phyloP scores from a whole-genome alignment of 441 rosid species.

The Arabidopsis hybrid region DNA sequence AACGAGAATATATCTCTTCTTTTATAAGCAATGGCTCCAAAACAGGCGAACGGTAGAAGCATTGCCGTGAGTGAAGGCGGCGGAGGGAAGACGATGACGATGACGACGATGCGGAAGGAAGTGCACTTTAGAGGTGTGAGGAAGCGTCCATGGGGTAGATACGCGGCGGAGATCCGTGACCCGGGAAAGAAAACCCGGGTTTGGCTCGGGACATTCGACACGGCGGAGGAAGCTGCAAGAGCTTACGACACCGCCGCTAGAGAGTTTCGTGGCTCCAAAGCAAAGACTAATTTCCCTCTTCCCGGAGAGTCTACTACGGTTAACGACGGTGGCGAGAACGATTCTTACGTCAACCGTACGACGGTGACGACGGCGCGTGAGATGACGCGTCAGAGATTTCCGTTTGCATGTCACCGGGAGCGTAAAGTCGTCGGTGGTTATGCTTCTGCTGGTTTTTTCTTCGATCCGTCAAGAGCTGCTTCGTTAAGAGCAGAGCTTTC shows the following conservation, averaged over 20 bases:
- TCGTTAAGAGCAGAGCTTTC: slow-evolving; percentile 46
- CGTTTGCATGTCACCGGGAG: slow-evolving; percentile 57
- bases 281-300: slow-evolving; percentile 58
- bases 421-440: slow-evolving; percentile 40
- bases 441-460: slow-evolving; percentile 36
- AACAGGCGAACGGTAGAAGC: slow-evolving; percentile 23
- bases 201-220: slow-evolving; percentile 68
- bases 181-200: slow-evolving; percentile 62
- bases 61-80: not conserved
- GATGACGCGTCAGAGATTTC: slow-evolving; percentile 42
- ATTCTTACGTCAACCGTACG: not conserved
- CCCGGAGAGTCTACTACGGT: slow-evolving; percentile 23
- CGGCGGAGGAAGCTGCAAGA: slow-evolving; percentile 64
- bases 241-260: slow-evolving; percentile 66
- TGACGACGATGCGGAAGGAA: slow-evolving; percentile 29
- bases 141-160: slow-evolving; percentile 68
- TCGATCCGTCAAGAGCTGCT: slow-evolving; percentile 35
- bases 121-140: slow-evolving; percentile 61
- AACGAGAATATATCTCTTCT: not conserved
- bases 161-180: slow-evolving; percentile 74
- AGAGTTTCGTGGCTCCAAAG: slow-evolving; percentile 63
- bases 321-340: slow-evolving; percentile 38
- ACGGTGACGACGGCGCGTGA: slow-evolving; percentile 29
- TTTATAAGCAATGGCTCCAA: slow-evolving; percentile 52
- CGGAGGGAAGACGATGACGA: not conserved